These are phyloP conservation scores for Rhizopus delemar DNA, from an alignment of 371 early-diverging fungal species.

Conservation along the genomic window DNA sequence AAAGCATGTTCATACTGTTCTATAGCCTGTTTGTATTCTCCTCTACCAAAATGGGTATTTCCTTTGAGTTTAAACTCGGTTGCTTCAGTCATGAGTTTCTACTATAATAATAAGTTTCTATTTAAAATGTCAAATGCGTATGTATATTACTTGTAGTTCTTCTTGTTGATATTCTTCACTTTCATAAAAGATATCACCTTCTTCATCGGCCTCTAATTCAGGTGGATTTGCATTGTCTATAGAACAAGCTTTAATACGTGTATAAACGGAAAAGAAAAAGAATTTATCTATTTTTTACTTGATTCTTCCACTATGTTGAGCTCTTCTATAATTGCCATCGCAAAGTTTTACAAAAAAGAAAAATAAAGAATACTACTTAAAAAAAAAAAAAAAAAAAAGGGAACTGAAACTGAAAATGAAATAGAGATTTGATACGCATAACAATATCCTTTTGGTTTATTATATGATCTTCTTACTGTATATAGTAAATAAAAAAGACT, in stretches of 20 bases:
- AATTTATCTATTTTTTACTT: not conserved
- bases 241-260: not conserved
- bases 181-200: constrained; percentile 50
- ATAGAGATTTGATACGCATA: not conserved
- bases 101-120: not conserved
- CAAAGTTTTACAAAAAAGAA: not conserved
- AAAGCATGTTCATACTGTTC: constrained; percentile 64
- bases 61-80: constrained; percentile 55
- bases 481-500: too few species aligned
- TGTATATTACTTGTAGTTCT: constrained; percentile 35
- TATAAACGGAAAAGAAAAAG: not conserved
- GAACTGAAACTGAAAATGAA: not conserved
- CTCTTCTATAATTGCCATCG: not conserved
- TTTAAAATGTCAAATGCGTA: not conserved
- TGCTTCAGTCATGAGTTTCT: constrained; percentile 48
- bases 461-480: not conserved
- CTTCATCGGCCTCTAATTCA: constrained; percentile 22
- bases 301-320: not conserved
- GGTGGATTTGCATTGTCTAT: too few species aligned
- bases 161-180: constrained; percentile 35
- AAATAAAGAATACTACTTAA: too few species aligned
- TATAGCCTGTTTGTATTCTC: constrained; percentile 55
- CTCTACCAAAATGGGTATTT: constrained; percentile 54
- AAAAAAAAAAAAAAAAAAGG: not conserved
- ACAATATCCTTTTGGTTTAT: not conserved